Percentiles rank a stretch among this genome's conserved stretches.
Evolutionary conservation across 1,139 yeast genomes (phyloP).

Genomic region (Suhomyces coccinellae): DNA sequence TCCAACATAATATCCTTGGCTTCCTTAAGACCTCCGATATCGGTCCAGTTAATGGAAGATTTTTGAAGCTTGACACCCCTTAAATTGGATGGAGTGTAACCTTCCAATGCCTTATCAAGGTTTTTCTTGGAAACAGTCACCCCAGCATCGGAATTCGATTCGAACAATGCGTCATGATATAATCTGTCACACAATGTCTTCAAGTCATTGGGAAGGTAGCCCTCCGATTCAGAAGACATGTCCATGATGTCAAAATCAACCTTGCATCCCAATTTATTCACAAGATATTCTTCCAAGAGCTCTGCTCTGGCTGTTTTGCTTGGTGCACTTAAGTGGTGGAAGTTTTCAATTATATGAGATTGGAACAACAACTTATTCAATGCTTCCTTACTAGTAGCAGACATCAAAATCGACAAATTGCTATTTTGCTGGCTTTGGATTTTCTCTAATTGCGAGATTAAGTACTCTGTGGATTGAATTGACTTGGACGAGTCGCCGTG

Average conservation of each 20-base stretch:
- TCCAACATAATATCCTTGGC: slow-evolving; percentile 79
- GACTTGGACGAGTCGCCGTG: slow-evolving; percentile 63
- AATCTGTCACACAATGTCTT: slow-evolving; percentile 73
- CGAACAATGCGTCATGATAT: slow-evolving; percentile 61
- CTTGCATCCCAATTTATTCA: slow-evolving; percentile 29
- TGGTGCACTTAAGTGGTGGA: slow-evolving; percentile 66
- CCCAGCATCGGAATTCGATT: slow-evolving; percentile 19
- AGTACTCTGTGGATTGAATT: slow-evolving; percentile 55
- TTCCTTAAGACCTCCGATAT: slow-evolving; percentile 82
- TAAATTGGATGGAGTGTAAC: slow-evolving; percentile 76
- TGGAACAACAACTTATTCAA: slow-evolving; percentile 62
- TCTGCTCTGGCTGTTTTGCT: slow-evolving; percentile 58
- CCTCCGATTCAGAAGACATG: slow-evolving; percentile 80
- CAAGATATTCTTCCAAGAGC: slow-evolving; percentile 51
- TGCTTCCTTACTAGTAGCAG: slow-evolving; percentile 65
- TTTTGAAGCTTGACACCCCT: slow-evolving; percentile 87
- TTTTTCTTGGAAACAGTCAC: slow-evolving; percentile 29
- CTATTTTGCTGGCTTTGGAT: slow-evolving; percentile 43
- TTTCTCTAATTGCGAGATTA: slow-evolving; percentile 41
- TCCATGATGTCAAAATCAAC: slow-evolving; percentile 61
- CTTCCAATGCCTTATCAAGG: slow-evolving; percentile 59
- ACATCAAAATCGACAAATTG: slow-evolving; percentile 53
- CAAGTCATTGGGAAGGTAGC: slow-evolving; percentile 83
- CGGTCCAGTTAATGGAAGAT: slow-evolving; percentile 74
- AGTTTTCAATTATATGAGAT: slow-evolving; percentile 70